phyloP scores from a whole-genome alignment of 768 basidiomycete genomes.

The Russula vinacea region DNA sequence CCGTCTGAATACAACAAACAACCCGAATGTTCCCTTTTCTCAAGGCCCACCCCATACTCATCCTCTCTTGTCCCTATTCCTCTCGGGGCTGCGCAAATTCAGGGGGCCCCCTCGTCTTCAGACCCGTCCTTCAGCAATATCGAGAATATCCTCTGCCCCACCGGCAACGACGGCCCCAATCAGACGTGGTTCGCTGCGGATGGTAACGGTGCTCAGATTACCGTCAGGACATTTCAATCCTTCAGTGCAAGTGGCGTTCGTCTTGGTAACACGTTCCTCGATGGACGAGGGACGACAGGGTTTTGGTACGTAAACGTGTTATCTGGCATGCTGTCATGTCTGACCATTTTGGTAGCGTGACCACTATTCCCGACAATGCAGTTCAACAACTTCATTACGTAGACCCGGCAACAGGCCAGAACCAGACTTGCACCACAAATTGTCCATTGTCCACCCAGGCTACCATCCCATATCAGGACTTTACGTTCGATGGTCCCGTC shows the following conservation, averaged over 20 bases:
- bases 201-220: conserved; percentile 67
- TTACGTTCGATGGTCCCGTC: conserved; percentile 62
- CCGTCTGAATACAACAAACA: conserved; percentile 63
- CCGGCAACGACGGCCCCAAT: conserved; percentile 73
- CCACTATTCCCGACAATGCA: conserved; percentile 85
- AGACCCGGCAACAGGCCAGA: conserved; percentile 71
- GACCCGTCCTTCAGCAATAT: conserved; percentile 61
- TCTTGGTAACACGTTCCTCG: conserved; percentile 86
- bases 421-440: conserved; percentile 66
- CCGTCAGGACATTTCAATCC: conserved; percentile 68
- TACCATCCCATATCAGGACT: conserved; percentile 86
- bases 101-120: conserved; percentile 61
- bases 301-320: conserved; percentile 63
- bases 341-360: conserved; percentile 52
- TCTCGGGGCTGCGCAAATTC: conserved; percentile 52
- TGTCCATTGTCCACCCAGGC: conserved; percentile 83
- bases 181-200: conserved; percentile 84
- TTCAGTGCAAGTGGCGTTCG: conserved; percentile 77
- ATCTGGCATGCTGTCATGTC: conserved; percentile 10
- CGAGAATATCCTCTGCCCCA: conserved; percentile 75
- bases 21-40: conserved; percentile 83
- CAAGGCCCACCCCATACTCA: conserved; percentile 77
- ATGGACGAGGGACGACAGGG: conserved; percentile 75
- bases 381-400: conserved; percentile 73
- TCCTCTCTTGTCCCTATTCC: conserved; percentile 85